These are phyloP conservation scores for Pyrenophora tritici-repentis DNA, from an alignment of 2,329 filamentous ascomycete genomes.

Conservation along the genomic window DNA sequence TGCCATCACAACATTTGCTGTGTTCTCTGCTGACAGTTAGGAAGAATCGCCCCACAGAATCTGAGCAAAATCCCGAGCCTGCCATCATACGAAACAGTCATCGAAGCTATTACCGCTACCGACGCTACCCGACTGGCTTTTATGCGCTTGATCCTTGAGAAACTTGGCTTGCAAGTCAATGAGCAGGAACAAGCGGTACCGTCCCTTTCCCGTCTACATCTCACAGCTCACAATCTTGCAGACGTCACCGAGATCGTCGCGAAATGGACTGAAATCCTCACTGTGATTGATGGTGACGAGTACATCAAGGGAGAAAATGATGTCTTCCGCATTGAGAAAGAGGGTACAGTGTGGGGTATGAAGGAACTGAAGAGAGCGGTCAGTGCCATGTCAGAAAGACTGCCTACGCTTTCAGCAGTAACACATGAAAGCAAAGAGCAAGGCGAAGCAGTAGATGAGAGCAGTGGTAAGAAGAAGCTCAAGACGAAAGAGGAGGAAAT, in stretches of 20 bases:
- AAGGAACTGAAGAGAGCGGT: constrained; percentile 44
- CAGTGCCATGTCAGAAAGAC: constrained; percentile 31
- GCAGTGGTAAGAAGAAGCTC: constrained; percentile 25
- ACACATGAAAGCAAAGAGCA: constrained; percentile 26
- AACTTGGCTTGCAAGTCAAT: constrained; percentile 80
- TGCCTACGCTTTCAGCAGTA: constrained; percentile 31
- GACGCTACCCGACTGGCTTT: constrained; percentile 75
- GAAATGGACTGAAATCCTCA: constrained; percentile 69
- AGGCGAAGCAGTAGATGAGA: constrained; percentile 19
- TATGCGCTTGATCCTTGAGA: constrained; percentile 76
- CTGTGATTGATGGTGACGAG: constrained; percentile 67
- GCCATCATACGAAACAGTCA: constrained; percentile 71
- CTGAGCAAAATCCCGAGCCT: constrained; percentile 69
- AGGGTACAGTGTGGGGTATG: constrained; percentile 54
- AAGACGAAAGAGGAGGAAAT: constrained; percentile 39
- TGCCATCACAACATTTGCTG: constrained; percentile 30
- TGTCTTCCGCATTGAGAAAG: constrained; percentile 76
- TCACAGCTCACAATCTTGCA: constrained; percentile 70
- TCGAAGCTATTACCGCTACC: constrained; percentile 69
- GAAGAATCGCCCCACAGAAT: constrained; percentile 81
- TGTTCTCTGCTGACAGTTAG: constrained; percentile 5
- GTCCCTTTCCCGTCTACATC: constrained; percentile 79
- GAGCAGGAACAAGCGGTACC: constrained; percentile 71
- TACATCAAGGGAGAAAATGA: constrained; percentile 82
- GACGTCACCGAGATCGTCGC: constrained; percentile 71